Conservation (phyloP, 306 rosid genomes). For the Lathyrus oleraceus region DNA sequence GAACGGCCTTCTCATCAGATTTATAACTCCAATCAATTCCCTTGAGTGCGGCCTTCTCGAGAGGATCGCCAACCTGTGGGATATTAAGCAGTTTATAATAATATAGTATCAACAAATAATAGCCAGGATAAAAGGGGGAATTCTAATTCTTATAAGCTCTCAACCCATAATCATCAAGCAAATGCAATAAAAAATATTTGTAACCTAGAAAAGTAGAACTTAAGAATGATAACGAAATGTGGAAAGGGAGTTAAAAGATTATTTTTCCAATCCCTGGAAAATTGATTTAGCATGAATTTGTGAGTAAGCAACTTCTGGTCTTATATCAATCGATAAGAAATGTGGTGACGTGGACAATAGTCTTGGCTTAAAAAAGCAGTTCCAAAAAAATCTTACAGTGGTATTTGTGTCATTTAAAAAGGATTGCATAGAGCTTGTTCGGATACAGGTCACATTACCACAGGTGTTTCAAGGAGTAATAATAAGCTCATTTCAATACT, state of each 20-base stretch:
- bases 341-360: not conserved
- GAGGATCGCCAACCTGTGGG: slow-evolving; percentile 97
- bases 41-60: slow-evolving; percentile 95
- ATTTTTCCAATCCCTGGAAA: slow-evolving; percentile 6
- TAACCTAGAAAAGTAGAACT: slow-evolving; percentile 10
- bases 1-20: slow-evolving; percentile 95
- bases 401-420: too few relatives aligned
- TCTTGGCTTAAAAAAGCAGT: slow-evolving; percentile 4
- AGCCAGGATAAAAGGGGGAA: slow-evolving; percentile 2
- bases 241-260: slow-evolving; percentile 1
- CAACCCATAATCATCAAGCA: slow-evolving; percentile 21
- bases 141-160: slow-evolving; percentile 23
- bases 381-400: slow-evolving; percentile 11
- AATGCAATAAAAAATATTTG: slow-evolving; percentile 14
- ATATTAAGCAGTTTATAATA: slow-evolving; percentile 35
- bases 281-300: not conserved
- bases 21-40: slow-evolving; percentile 95
- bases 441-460: not conserved
- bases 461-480: not conserved
- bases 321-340: slow-evolving; percentile 13
- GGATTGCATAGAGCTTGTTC: not conserved
- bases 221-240: slow-evolving; percentile 8
- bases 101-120: slow-evolving; percentile 15
- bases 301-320: not conserved
- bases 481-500: too few relatives aligned